Base-by-base conservation (phyloP, 2,329 filamentous ascomycete genomes). In the Xylariales sp. region DNA sequence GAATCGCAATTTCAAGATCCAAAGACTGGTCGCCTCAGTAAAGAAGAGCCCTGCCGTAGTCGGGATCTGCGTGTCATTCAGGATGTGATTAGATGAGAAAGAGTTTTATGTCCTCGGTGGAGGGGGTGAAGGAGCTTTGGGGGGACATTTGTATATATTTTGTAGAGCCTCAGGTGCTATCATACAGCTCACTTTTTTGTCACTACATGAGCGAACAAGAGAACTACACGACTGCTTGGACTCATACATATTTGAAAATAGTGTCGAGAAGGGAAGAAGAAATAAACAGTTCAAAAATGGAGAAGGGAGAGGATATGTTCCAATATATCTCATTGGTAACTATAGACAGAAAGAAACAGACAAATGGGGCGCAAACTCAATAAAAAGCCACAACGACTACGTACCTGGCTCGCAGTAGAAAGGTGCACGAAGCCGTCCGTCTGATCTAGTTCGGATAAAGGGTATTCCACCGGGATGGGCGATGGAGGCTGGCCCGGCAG, bases 341-440 rank as follows among this genome's bases (percentile, higher is more conserved):
- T 8, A 19, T 32, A 32, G 17, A 29, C 4, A 7, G 14, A 14
- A 16, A 10, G 17, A 14, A 29, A 13, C 14, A 29, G 27, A 10
- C n/a, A 7, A 16, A 13, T 29, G 27, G 17, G n/a, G 28, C n/a
- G 17, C 7, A 7, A 29, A 29, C 14, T 8, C 29, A 32, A 29
- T 17, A n/a, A 5, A 5, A 16, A 14, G n/a, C 14, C 24, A 34
- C 10, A 7, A 12, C n/a, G 14, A 17, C 8, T 8, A 18, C 34
- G 28, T 52, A 74, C 74, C 63, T 82, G 78, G 25, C 59, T 58
- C 2, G 70, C 65, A 0, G 71, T 75, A 52, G 77, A 81, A 13
- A 83, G 56, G 48, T 83, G 78, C 21, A 83, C 63, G 56, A 78
- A 83, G 33, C 77, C 77, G 51, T 82, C 78, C 24, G 72, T 67